Evolutionary conservation across 2,329 filamentous ascomycete genomes (phyloP), one percentile per base, ranked within the genome.

Genomic region (Aureobasidium uvarum): DNA sequence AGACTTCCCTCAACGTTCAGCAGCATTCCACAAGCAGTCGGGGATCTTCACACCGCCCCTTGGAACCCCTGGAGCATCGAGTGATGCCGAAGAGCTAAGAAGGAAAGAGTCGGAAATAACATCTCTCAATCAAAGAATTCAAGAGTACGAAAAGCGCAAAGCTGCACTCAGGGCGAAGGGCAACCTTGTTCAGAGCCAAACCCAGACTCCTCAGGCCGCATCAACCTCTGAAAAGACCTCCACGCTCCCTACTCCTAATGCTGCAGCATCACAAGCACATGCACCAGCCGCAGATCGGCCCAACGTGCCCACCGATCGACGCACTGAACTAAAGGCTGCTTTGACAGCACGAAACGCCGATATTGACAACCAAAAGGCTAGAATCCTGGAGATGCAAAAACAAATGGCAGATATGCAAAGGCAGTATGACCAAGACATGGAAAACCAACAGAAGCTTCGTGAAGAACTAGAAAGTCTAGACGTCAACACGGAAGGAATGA

Each of bases 61-160:
- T 16, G 77, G 77, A 28, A 77, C 75, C 13, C 74, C 76, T 46
- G 69, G 70, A 70, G 76, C 68, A 67, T 70, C 66, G 72, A 76
- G 69, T 71, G 80, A 70, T 13, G 69, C 71, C 52, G 79, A 80
- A 51, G 76, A 81, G 54, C 72, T 85, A 50, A 77, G 77, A 43
- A 74, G 76, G 39, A 83, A 80, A 68, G 76, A 84, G 66, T 72
- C 81, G 64, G 78, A 81, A 66, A 82, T 83, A 54, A 75, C 78
- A 66, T 75, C 73, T 31, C 78, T 83, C 76, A 79, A 77, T 55
- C 76, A 75, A 66, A 79, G 78, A 66, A 83, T 85, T 65, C 81
- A 81, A 16, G 81, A 83, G 66, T 73, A 79, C 59, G 80, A 82
- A 68, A 73, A 78, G 66, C 73, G 76, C 48, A 77, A 77, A 51